phyloP scores from a whole-genome alignment of 176 grass and related monocot genomes.

The Raddia distichophylla region DNA sequence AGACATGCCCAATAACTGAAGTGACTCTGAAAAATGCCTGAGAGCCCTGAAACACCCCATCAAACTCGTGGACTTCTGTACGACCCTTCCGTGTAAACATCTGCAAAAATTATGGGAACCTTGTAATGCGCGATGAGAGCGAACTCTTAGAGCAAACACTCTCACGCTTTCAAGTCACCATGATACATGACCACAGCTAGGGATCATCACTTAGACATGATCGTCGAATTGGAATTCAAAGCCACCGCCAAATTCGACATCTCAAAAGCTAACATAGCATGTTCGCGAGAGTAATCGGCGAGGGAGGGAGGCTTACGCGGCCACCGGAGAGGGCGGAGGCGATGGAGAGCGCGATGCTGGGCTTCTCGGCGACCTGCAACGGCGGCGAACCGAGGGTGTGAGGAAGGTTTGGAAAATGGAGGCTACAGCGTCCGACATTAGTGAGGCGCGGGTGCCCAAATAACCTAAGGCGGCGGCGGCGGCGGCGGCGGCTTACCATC shows the following conservation, averaged over 20 bases:
- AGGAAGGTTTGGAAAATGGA: conserved; percentile 14
- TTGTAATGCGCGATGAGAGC: background rate
- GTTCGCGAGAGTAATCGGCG: background rate
- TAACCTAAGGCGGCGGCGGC: conserved; percentile 8
- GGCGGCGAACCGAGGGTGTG: background rate
- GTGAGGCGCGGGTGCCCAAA: background rate
- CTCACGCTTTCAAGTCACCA: background rate
- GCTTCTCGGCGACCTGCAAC: conserved; percentile 95
- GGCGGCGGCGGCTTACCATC: conserved; percentile 54
- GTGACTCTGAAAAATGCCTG: conserved; percentile 77
- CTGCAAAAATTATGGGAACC: conserved; percentile 28
- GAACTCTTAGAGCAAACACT: conserved; percentile 22
- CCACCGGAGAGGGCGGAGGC: conserved; percentile 76
- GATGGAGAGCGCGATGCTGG: conserved; percentile 92
- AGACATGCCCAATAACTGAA: conserved; percentile 92
- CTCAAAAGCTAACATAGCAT: background rate
- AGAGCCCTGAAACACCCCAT: conserved; percentile 65
- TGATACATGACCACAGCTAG: background rate
- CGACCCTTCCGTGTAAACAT: conserved; percentile 82
- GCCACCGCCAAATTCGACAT: conserved; percentile 22
- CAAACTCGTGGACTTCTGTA: conserved; percentile 96
- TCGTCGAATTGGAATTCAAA: background rate
- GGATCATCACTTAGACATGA: conserved; percentile 1
- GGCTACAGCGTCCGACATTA: background rate
- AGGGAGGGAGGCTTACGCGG: conserved; percentile 41